These are phyloP conservation scores for Venturia pyrina DNA, from an alignment of 2,329 filamentous ascomycete genomes.

Conservation along the genomic window DNA sequence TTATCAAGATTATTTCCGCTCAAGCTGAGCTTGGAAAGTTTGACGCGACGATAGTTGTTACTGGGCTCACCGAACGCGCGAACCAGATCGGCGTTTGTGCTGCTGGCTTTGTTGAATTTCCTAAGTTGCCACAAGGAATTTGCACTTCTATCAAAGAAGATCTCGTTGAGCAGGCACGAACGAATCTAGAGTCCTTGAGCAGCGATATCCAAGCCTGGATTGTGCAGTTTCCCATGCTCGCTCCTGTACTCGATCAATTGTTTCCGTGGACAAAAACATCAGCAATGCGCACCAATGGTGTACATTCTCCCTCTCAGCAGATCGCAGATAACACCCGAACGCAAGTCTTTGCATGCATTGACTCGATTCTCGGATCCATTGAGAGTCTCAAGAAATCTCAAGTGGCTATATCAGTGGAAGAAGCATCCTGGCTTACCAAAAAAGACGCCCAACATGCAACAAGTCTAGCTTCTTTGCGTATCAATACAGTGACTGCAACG, in stretches of 20 bases:
- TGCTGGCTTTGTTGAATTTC: background rate
- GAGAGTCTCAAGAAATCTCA: slow-evolving; percentile 57
- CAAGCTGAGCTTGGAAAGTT: slow-evolving; percentile 54
- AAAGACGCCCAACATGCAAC: slow-evolving; percentile 24
- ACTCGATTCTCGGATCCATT: slow-evolving; percentile 68
- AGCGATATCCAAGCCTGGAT: slow-evolving; percentile 1
- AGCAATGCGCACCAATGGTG: background rate
- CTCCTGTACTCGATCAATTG: slow-evolving; percentile 14
- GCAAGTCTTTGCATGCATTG: slow-evolving; percentile 51
- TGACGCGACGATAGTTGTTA: background rate
- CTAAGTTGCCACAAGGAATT: background rate
- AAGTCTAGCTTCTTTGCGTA: slow-evolving; percentile 29
- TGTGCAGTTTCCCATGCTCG: slow-evolving; percentile 13
- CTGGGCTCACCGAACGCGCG: background rate
- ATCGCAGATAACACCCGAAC: background rate
- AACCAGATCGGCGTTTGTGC: background rate
- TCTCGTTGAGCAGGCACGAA: background rate
- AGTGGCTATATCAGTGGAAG: slow-evolving; percentile 47
- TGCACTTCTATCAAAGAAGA: background rate
- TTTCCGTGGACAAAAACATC: slow-evolving; percentile 13
- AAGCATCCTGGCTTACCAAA: slow-evolving; percentile 53
- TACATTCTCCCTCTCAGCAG: background rate
- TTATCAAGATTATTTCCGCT: slow-evolving; percentile 50
- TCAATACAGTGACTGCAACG: background rate
- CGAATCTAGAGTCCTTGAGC: slow-evolving; percentile 2